phyloP scores from a whole-genome alignment of 345 rosid genomes.

The Acer yangbiense region DNA sequence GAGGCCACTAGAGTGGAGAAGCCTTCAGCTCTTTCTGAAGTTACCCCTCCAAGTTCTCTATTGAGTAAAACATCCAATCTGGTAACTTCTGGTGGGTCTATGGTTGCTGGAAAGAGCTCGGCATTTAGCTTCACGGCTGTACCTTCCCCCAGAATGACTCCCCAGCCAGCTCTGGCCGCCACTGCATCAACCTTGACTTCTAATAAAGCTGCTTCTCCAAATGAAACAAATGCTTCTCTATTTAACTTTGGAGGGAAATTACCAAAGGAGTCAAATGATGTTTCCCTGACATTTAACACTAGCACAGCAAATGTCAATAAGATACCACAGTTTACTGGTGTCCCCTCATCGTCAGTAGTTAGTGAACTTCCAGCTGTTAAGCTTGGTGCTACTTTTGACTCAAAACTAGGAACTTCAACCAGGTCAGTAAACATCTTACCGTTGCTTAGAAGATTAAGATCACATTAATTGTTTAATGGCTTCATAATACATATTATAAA shows the following conservation, averaged over 20 bases:
- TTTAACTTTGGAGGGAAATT: constrained; percentile 34
- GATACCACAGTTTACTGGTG: constrained; percentile 21
- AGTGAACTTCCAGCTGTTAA: constrained; percentile 32
- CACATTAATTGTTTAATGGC: not conserved
- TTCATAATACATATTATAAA: not conserved
- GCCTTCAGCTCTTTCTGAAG: constrained; percentile 39
- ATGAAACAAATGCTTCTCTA: constrained; percentile 29
- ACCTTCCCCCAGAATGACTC: constrained; percentile 33
- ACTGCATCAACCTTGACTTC: constrained; percentile 35
- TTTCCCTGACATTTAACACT: constrained; percentile 20
- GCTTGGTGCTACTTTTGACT: constrained; percentile 23
- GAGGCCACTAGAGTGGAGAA: constrained; percentile 35
- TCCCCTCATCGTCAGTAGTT: constrained; percentile 18
- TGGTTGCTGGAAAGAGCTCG: constrained; percentile 37
- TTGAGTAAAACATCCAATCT: constrained; percentile 37
- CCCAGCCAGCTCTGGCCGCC: constrained; percentile 32
- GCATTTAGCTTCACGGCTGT: constrained; percentile 28
- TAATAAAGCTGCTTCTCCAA: constrained; percentile 25
- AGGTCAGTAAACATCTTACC: constrained; percentile 37
- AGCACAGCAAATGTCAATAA: constrained; percentile 26
- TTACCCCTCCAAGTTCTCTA: constrained; percentile 25
- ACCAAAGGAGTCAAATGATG: constrained; percentile 38
- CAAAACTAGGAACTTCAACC: constrained; percentile 37
- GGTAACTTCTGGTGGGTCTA: constrained; percentile 36
- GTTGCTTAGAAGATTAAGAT: not conserved